Evolutionary conservation across 257 asterid genomes (phyloP).

Genomic region (Fraxinus pennsylvanica): DNA sequence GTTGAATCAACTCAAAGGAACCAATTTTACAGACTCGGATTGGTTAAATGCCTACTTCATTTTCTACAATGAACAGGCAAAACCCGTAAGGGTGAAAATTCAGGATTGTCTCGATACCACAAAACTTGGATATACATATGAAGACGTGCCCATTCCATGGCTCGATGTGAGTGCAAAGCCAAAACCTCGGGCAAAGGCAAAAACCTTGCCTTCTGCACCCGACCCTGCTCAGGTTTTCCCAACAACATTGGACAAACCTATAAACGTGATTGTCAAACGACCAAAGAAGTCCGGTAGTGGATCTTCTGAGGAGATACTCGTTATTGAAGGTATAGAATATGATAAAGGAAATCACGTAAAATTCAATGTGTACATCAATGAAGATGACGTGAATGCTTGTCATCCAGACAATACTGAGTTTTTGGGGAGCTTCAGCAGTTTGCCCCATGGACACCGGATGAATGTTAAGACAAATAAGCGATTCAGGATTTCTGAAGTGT

Average conservation of each 20-base stretch:
- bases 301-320: background rate
- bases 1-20: background rate
- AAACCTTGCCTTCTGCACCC: background rate
- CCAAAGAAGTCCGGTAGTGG: background rate
- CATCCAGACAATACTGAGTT: background rate
- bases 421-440: slow-evolving; percentile 14
- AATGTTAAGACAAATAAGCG: background rate
- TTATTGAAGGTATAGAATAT: background rate
- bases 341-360: background rate
- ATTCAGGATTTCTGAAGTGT: background rate
- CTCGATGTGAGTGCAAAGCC: background rate
- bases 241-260: background rate
- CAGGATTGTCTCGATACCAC: slow-evolving; percentile 1
- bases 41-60: slow-evolving; percentile 10
- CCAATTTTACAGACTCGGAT: slow-evolving; percentile 8
- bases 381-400: slow-evolving; percentile 1
- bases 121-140: slow-evolving; percentile 5
- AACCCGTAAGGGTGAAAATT: background rate
- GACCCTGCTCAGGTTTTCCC: slow-evolving; percentile 11
- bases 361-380: background rate
- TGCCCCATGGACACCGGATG: slow-evolving; percentile 10
- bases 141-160: slow-evolving; percentile 11
- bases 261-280: background rate
- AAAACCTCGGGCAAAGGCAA: background rate
- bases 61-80: slow-evolving; percentile 3